Evolutionary conservation across 176 grass and related monocot genomes (phyloP).

Genomic region (Thinopyrum elongatum): DNA sequence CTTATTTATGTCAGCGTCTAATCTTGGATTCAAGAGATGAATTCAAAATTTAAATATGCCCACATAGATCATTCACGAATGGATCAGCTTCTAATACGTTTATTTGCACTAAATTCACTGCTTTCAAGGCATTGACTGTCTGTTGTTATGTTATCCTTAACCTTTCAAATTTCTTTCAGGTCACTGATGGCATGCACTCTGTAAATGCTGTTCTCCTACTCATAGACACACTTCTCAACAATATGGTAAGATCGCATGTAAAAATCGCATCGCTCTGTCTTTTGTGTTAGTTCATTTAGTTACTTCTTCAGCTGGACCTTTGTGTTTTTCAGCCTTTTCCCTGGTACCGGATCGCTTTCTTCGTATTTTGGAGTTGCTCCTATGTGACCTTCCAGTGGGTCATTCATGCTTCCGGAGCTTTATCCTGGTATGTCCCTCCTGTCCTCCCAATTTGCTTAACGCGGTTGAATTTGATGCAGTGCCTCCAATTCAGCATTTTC

Average conservation of each 20-base stretch:
- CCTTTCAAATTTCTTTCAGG: slow-evolving; percentile 39
- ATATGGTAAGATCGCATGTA: slow-evolving; percentile 56
- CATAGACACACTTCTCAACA: slow-evolving; percentile 75
- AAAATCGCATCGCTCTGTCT: not conserved
- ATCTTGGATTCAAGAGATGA: not conserved
- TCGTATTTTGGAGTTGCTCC: slow-evolving; percentile 79
- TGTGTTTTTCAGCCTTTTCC: slow-evolving; percentile 71
- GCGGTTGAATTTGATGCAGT: not conserved
- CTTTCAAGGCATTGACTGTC: slow-evolving; percentile 8
- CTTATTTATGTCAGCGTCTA: not conserved
- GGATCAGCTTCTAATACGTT: not conserved
- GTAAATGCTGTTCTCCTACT: slow-evolving; percentile 78
- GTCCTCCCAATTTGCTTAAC: not conserved
- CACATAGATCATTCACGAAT: not conserved
- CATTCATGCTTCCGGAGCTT: slow-evolving; percentile 55
- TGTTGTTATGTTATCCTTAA: not conserved
- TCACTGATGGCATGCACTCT: slow-evolving; percentile 77
- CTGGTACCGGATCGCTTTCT: slow-evolving; percentile 81
- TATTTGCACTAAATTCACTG: not conserved
- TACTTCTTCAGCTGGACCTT: slow-evolving; percentile 3
- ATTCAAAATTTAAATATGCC: not conserved
- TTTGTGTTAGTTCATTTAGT: slow-evolving; percentile 21
- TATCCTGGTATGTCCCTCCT: slow-evolving; percentile 63
- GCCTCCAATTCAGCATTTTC: slow-evolving; percentile 8
- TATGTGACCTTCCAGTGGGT: slow-evolving; percentile 92